Evolutionary conservation across 495 filamentous ascomycete genomes (phyloP).

Genomic region (Neurospora discreta): DNA sequence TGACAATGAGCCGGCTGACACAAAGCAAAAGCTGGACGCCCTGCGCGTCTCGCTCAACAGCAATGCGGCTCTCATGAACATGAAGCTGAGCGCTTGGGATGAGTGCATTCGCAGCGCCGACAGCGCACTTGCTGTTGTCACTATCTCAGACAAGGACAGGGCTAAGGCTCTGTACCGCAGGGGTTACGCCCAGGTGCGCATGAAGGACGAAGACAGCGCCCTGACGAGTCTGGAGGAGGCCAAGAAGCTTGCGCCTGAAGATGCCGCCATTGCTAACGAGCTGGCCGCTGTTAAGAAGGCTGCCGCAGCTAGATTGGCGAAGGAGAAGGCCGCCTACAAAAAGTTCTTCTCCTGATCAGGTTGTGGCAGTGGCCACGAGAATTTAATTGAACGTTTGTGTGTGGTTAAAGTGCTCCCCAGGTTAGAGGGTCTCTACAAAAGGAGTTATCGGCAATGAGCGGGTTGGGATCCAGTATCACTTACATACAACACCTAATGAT

Average conservation of each 20-base stretch:
- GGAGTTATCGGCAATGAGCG: not conserved
- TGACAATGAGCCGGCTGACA: conserved; percentile 56
- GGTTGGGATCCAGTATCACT: not conserved
- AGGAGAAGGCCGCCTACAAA: conserved; percentile 79
- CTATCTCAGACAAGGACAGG: conserved; percentile 61
- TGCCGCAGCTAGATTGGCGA: conserved; percentile 59
- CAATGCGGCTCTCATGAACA: conserved; percentile 45
- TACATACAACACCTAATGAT: not conserved
- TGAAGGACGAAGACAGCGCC: conserved; percentile 82
- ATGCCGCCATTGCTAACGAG: conserved; percentile 66
- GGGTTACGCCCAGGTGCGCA: conserved; percentile 56
- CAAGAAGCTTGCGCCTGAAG: conserved; percentile 58
- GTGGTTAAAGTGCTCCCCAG: not conserved
- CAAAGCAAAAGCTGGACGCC: conserved; percentile 52
- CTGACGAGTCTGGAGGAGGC: conserved; percentile 69
- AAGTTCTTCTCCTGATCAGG: conserved; percentile 61
- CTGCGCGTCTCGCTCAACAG: conserved; percentile 39
- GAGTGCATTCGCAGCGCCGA: conserved; percentile 60
- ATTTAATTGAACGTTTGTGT: not conserved
- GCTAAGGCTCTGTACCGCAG: conserved; percentile 83
- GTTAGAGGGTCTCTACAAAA: not conserved
- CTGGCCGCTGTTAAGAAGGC: conserved; percentile 64
- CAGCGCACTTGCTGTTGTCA: conserved; percentile 58
- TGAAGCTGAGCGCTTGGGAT: conserved; percentile 62
- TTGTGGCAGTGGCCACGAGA: not conserved